Base-by-base conservation (phyloP, 2,329 filamentous ascomycete genomes). In the Penicillium sp. region DNA sequence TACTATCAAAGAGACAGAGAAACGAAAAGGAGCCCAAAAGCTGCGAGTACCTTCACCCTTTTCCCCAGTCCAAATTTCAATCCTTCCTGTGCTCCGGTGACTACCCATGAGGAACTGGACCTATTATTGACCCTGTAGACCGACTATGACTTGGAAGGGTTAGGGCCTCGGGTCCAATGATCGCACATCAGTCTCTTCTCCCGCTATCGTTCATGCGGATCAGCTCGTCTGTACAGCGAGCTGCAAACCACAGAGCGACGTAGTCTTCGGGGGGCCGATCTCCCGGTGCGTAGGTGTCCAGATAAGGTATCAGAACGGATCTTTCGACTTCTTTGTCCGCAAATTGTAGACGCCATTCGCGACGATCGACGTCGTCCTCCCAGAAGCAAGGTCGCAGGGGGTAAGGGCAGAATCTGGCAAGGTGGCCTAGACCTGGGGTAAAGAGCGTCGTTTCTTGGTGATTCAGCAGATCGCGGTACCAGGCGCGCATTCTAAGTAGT, bases 61-160 rank as follows among this genome's bases (percentile, higher is more conserved):
- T 30, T 46, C 28, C 30, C 30, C 48, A 40, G 55, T 25, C 43
- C 33, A 38, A 14, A 56, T 56, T 43, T n/a, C 45, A 51, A 51
- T 57, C 46, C 48, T 37, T 19, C 6, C 19, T 43, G 46, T 52
- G 25, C 51, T 22, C 35, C 22, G n/a, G 28, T 52, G 33, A 38
- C 35, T 40, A 22, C 26, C 10, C 19, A 28, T 33, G 35, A 35
- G 35, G 33, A 14, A 33, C n/a, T 40, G 22, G 51, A n/a, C 25
- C 51, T 53, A 53, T 30, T 40, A 26, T 53, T 40, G 38, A 33
- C 35, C 19, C 6, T 53, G 25, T 48, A n/a, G 26, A 48, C 26
- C 8, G 45, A 30, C n/a, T 30, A 48, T 48, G 10, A 30, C 45
- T 48, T 6, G 25, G n/a, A 16, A 13, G 45, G 45, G 14, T 7